These are phyloP conservation scores for Hypoxylon fuscum DNA, from an alignment of 495 filamentous ascomycete species.

Conservation along the genomic window DNA sequence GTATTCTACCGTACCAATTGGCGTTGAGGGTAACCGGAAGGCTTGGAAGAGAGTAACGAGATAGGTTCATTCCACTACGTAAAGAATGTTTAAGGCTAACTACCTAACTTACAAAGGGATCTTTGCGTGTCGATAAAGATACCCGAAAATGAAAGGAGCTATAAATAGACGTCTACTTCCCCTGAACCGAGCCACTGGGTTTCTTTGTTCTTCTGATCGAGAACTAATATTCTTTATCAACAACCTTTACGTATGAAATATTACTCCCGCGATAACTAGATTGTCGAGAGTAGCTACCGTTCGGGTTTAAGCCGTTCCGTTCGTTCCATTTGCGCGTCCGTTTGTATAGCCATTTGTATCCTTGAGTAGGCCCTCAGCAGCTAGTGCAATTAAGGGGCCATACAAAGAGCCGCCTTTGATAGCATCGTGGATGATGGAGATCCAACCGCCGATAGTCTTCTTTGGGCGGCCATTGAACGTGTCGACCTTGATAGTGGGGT, in stretches of 20 bases:
- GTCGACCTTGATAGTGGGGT: constrained; percentile 45
- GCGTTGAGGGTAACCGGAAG: too few relatives aligned
- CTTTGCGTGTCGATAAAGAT: constrained; percentile 3
- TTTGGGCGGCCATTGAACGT: constrained; percentile 25
- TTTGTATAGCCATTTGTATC: constrained; percentile 23
- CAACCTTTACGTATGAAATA: too few relatives aligned
- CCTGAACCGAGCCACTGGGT: neutral
- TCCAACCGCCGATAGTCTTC: constrained; percentile 38
- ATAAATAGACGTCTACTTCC: neutral
- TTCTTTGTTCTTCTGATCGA: neutral
- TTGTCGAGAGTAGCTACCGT: too few relatives aligned
- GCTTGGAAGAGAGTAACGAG: too few relatives aligned
- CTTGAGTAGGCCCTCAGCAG: constrained; percentile 24
- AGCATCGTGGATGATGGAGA: constrained; percentile 43
- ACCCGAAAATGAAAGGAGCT: constrained; percentile 17
- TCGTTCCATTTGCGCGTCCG: constrained; percentile 16
- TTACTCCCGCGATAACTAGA: neutral
- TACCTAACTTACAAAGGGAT: constrained; percentile 1
- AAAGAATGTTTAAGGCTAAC: constrained; percentile 32
- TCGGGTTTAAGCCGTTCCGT: constrained; percentile 17
- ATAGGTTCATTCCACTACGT: neutral
- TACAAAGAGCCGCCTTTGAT: constrained; percentile 42
- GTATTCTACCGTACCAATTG: too few relatives aligned
- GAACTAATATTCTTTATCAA: too few relatives aligned
- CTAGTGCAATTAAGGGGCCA: constrained; percentile 30